Evolutionary conservation across 345 rosid species (phyloP).

Genomic region (Alliaria petiolata): DNA sequence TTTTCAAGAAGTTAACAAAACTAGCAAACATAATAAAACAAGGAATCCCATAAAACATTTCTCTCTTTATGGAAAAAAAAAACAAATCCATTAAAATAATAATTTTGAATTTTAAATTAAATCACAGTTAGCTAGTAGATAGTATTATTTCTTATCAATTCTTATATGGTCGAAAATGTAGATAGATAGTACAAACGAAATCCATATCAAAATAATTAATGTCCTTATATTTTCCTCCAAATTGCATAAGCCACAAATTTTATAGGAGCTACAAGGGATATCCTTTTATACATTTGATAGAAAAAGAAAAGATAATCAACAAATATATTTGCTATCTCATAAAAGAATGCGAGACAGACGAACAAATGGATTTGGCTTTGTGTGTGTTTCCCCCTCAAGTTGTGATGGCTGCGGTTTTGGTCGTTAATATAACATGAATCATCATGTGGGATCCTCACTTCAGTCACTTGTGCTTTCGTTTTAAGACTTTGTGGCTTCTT

Average conservation of each 20-base stretch:
- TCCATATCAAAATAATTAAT: background rate
- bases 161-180: background rate
- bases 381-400: slow-evolving; percentile 17
- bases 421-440: slow-evolving; percentile 19
- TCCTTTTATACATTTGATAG: background rate
- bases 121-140: background rate
- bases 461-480: slow-evolving; percentile 5
- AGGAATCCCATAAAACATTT: background rate
- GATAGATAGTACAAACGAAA: background rate
- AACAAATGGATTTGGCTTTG: slow-evolving; percentile 5
- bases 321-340: background rate
- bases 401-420: slow-evolving; percentile 8
- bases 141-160: background rate
- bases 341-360: slow-evolving; percentile 13
- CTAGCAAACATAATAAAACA: background rate
- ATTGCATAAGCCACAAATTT: slow-evolving; percentile 9
- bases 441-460: slow-evolving; percentile 21
- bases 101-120: background rate
- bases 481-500: background rate
- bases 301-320: background rate
- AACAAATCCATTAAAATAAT: background rate
- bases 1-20: background rate
- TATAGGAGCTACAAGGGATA: background rate
- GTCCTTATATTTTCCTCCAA: background rate
- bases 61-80: background rate